Percentiles rank a stretch among this genome's conserved stretches.
phyloP scores from a whole-genome alignment of 2,329 filamentous ascomycete genomes.

The Byssoonygena ceratinophila region DNA sequence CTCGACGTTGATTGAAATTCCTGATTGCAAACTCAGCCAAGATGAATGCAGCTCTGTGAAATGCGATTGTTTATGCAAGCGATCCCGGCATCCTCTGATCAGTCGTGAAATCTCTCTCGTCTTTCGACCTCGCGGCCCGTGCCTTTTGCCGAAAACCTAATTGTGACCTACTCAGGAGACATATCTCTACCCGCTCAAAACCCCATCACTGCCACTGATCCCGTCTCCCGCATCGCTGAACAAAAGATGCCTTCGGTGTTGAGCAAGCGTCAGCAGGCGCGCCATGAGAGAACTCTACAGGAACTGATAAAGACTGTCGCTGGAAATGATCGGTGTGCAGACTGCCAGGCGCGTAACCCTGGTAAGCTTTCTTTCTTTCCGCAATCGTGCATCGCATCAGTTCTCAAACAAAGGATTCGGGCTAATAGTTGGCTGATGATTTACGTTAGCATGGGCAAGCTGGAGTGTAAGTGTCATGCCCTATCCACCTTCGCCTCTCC shows the following conservation, averaged over 20 bases:
- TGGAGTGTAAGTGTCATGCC: slow-evolving; percentile 64
- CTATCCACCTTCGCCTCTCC: not conserved
- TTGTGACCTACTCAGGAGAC: not conserved
- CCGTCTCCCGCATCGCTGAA: not conserved
- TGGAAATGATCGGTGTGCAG: slow-evolving; percentile 88
- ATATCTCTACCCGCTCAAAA: not conserved
- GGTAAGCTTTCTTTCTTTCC: slow-evolving; percentile 46
- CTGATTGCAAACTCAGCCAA: not conserved
- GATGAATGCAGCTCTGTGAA: not conserved
- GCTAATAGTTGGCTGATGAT: slow-evolving; percentile 13
- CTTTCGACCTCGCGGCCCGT: no score
- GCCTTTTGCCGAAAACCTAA: not conserved
- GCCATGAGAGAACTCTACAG: slow-evolving; percentile 85
- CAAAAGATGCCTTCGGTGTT: slow-evolving; percentile 58
- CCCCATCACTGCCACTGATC: not conserved
- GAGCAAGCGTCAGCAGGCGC: slow-evolving; percentile 94
- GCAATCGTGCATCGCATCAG: not conserved
- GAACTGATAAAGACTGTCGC: slow-evolving; percentile 74
- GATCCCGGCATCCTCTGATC: not conserved
- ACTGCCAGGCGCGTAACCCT: slow-evolving; percentile 86
- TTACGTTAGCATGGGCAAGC: slow-evolving; percentile 72
- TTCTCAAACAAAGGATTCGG: slow-evolving; percentile 6
- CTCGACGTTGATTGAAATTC: not conserved
- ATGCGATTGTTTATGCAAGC: not conserved
- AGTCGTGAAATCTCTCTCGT: not conserved